These are phyloP conservation scores for Puccinia novopanici DNA, from an alignment of 1,284 basidiomycete species.

Conservation along the genomic window DNA sequence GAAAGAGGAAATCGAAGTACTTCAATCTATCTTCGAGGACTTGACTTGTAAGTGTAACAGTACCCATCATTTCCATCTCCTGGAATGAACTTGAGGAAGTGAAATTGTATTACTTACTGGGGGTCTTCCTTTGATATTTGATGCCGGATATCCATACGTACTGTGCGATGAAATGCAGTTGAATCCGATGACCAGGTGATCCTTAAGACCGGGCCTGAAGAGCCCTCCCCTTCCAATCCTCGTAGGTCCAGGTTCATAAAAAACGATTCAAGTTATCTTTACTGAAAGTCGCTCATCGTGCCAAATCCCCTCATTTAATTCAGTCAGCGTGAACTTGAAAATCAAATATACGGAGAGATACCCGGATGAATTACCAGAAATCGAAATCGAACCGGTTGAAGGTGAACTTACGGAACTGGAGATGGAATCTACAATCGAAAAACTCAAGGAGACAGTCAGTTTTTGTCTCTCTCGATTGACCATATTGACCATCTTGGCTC, in stretches of 20 bases:
- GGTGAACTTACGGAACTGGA: conserved; percentile 27
- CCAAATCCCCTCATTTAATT: not conserved
- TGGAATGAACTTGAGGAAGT: not conserved
- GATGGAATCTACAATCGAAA: conserved; percentile 7
- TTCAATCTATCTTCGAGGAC: conserved; percentile 43
- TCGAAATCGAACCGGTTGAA: conserved; percentile 14
- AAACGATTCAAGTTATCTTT: not conserved
- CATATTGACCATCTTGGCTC: not conserved
- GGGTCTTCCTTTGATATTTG: not conserved
- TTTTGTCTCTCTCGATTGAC: not conserved
- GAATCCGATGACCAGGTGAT: conserved; percentile 32
- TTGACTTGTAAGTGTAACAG: conserved; percentile 6
- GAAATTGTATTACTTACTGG: not conserved
- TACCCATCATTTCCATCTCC: not conserved
- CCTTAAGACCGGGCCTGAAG: conserved; percentile 30
- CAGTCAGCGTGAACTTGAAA: conserved; percentile 38
- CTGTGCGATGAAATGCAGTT: not conserved
- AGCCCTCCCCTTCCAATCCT: conserved; percentile 31
- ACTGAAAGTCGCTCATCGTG: not conserved
- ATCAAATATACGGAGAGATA: conserved; percentile 30
- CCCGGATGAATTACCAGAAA: conserved; percentile 37
- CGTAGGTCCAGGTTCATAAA: not conserved
- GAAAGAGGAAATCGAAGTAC: conserved; percentile 39
- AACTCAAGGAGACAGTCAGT: conserved; percentile 34
- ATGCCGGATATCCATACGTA: no score